phyloP scores from a whole-genome alignment of 2,329 filamentous ascomycete species.

The Dichotomopilus funicola region DNA sequence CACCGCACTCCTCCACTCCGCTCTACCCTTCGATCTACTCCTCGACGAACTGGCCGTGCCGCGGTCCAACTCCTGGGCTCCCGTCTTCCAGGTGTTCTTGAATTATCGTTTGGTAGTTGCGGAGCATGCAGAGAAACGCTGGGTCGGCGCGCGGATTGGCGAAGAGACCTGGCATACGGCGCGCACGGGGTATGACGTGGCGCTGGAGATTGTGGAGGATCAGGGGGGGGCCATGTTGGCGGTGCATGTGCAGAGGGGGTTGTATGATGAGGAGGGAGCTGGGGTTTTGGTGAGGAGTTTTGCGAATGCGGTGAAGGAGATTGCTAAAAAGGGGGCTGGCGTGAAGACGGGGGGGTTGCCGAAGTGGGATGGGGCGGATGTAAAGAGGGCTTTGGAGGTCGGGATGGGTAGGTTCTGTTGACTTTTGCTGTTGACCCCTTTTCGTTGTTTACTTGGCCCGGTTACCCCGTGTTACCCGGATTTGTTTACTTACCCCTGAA shows the following conservation, averaged over 20 bases:
- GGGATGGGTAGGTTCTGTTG: neutral
- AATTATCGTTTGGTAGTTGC: neutral
- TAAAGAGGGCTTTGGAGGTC: neutral
- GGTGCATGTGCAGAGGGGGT: neutral
- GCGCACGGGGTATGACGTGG: neutral
- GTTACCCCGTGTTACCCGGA: neutral
- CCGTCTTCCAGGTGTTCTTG: neutral
- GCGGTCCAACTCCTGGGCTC: neutral
- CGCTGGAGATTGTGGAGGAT: neutral
- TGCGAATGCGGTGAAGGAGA: neutral
- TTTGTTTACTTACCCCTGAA: too few species aligned
- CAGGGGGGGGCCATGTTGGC: neutral
- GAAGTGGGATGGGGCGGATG: neutral
- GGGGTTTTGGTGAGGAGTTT: neutral
- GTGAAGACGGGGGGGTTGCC: neutral
- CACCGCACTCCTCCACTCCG: neutral
- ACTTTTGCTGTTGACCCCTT: neutral
- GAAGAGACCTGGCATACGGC: neutral
- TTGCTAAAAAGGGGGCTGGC: neutral
- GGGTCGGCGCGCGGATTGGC: neutral
- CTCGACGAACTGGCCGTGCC: neutral
- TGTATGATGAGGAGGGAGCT: neutral
- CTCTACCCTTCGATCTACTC: neutral
- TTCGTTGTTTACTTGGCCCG: neutral
- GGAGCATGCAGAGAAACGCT: neutral